Evolutionary conservation across 192 early-diverging fungal genomes (phyloP).

Genomic region (Geranomyces variabilis): DNA sequence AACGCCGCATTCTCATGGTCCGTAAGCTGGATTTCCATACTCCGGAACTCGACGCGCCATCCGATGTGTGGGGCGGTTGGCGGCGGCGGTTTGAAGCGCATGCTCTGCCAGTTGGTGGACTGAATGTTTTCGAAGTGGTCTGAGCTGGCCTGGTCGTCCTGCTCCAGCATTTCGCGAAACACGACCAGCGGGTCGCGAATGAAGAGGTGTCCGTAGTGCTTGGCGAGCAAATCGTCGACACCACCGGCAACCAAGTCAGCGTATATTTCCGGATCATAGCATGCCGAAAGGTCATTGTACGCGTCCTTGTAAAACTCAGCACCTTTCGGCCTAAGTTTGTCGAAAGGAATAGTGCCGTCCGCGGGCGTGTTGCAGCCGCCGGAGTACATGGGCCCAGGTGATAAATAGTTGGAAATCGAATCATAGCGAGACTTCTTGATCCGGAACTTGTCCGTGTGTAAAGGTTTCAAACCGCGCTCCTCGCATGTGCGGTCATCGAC

Average conservation of each 20-base stretch:
- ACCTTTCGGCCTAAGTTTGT: conserved; percentile 14
- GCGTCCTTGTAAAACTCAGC: conserved; percentile 68
- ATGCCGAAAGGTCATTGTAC: conserved; percentile 91
- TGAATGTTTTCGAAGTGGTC: conserved; percentile 99
- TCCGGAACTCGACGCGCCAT: conserved; percentile 98
- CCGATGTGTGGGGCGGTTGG: conserved; percentile 84
- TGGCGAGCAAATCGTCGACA: conserved; percentile 86
- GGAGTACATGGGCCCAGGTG: conserved; percentile 58
- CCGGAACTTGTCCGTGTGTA: conserved; percentile 70
- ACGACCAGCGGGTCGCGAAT: conserved; percentile 98
- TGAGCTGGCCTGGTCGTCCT: conserved; percentile 79
- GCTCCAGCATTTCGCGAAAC: conserved; percentile 84
- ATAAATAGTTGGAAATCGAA: conserved; percentile 88
- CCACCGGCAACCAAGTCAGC: conserved; percentile 71
- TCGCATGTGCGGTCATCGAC: conserved; percentile 93
- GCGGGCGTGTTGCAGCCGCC: conserved; percentile 43
- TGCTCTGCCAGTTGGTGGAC: conserved; percentile 99
- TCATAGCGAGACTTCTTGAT: conserved; percentile 97
- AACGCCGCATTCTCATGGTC: conserved; percentile 98
- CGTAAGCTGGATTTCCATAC: conserved; percentile 94
- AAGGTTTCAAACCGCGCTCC: conserved; percentile 83
- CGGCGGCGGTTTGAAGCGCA: conserved; percentile 98
- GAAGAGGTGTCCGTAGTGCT: conserved; percentile 93
- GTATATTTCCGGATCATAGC: conserved; percentile 81
- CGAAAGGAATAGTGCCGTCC: conserved; percentile 11